Conservation (phyloP, 495 filamentous ascomycete genomes). For the Corynascus novoguineensis region DNA sequence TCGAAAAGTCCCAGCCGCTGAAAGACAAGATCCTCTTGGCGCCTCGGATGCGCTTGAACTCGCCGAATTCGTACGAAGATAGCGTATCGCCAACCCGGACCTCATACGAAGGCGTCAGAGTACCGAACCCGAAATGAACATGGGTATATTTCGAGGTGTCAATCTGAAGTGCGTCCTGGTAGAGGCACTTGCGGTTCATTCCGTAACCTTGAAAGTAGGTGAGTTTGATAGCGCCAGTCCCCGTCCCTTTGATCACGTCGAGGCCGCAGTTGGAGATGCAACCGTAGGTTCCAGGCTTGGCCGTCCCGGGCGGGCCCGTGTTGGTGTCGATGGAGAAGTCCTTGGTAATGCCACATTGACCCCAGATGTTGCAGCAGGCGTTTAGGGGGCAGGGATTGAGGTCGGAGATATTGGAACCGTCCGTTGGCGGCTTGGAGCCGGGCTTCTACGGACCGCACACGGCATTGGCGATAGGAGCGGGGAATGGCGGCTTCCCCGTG, state of each 20-base stretch:
- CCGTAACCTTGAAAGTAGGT: slow-evolving; percentile 32
- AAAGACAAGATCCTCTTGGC: slow-evolving; percentile 29
- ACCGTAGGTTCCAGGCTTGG: slow-evolving; percentile 29
- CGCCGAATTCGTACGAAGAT: slow-evolving; percentile 12
- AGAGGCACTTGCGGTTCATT: slow-evolving; percentile 21
- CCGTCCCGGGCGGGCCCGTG: slow-evolving; percentile 36
- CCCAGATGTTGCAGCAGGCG: slow-evolving; percentile 37
- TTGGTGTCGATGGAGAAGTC: slow-evolving; percentile 39
- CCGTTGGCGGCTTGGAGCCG: slow-evolving; percentile 12
- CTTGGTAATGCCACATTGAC: slow-evolving; percentile 41
- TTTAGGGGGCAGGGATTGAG: slow-evolving; percentile 37
- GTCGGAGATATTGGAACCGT: slow-evolving; percentile 11
- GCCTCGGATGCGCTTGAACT: slow-evolving; percentile 17
- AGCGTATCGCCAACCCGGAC: slow-evolving; percentile 8
- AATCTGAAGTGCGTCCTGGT: slow-evolving; percentile 16
- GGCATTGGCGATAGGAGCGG: slow-evolving; percentile 29
- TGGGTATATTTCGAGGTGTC: slow-evolving; percentile 17
- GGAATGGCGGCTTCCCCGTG: slow-evolving; percentile 37
- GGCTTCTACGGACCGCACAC: slow-evolving; percentile 35
- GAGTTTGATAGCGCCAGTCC: background rate
- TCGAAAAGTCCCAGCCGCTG: slow-evolving; percentile 30
- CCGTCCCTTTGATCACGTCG: slow-evolving; percentile 21
- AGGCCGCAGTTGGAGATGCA: slow-evolving; percentile 46
- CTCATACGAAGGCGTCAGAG: slow-evolving; percentile 6
- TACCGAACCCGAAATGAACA: slow-evolving; percentile 26